phyloP scores from a whole-genome alignment of 2,329 filamentous ascomycete genomes.

The Penicillium sp. region DNA sequence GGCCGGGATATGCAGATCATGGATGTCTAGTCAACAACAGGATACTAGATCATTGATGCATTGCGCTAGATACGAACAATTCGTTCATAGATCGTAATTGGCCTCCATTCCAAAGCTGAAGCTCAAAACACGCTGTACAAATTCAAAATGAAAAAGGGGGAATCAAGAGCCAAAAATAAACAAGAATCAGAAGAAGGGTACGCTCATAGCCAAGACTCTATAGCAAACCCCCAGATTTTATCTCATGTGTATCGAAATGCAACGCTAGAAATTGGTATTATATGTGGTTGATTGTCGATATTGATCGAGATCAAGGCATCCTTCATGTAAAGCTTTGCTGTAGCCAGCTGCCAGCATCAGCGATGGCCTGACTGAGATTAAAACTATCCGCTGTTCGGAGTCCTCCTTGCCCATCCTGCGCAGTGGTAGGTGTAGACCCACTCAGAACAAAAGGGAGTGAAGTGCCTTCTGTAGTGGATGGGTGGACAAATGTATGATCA shows the following conservation, averaged over 20 bases:
- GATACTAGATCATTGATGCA: neutral
- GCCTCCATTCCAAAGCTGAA: neutral
- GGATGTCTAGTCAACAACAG: no score
- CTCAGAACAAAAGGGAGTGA: constrained; percentile 33
- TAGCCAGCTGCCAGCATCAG: constrained; percentile 47
- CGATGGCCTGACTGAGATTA: constrained; percentile 45
- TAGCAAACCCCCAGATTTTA: neutral
- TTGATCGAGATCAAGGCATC: constrained; percentile 21
- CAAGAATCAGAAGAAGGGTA: neutral
- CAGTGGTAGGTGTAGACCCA: constrained; percentile 33
- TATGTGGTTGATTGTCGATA: constrained; percentile 12
- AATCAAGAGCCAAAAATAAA: neutral
- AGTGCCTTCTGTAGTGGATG: constrained; percentile 9
- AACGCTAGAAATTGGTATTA: neutral
- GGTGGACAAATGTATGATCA: constrained; percentile 1
- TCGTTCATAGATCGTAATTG: neutral
- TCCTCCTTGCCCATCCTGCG: constrained; percentile 39
- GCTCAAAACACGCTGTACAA: neutral
- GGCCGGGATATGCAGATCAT: no score
- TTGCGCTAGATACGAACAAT: neutral
- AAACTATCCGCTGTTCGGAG: constrained; percentile 36
- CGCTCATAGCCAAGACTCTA: neutral
- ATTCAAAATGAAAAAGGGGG: neutral
- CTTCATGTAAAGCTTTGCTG: constrained; percentile 43
- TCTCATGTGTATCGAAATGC: neutral